Evolutionary conservation across 352 stramenopile species (phyloP).

Genomic region (Phytophthora idaei): DNA sequence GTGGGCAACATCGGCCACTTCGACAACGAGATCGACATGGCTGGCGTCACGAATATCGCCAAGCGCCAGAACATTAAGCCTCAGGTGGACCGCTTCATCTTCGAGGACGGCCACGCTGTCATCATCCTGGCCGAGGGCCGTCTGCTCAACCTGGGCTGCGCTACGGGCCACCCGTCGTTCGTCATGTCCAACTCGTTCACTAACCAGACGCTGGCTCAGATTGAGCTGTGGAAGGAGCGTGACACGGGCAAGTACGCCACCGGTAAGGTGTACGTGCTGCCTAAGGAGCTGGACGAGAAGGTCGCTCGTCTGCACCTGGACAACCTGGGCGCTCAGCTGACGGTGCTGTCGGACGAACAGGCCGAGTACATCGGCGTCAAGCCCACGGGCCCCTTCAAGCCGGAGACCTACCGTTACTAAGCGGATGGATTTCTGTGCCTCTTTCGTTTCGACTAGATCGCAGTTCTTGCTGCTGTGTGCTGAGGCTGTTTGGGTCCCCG

Average conservation of each 20-base stretch:
- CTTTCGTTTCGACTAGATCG: constrained; percentile 9
- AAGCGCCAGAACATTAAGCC: constrained; percentile 99
- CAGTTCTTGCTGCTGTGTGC: constrained; percentile 7
- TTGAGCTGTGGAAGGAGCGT: constrained; percentile 98
- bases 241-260: constrained; percentile 95
- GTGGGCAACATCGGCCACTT: constrained; percentile 99
- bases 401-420: constrained; percentile 98
- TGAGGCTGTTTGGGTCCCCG: constrained; percentile 24
- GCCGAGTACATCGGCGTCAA: constrained; percentile 98
- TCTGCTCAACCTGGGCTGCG: constrained; percentile 98
- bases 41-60: constrained; percentile 85
- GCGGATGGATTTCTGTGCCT: constrained; percentile 10
- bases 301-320: constrained; percentile 96
- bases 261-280: constrained; percentile 98
- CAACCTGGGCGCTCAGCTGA: constrained; percentile 97
- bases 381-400: constrained; percentile 96
- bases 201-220: constrained; percentile 98
- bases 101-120: constrained; percentile 94
- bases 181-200: constrained; percentile 99
- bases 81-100: constrained; percentile 99
- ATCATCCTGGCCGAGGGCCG: constrained; percentile 98
- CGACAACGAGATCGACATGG: constrained; percentile 99
- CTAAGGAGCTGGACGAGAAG: constrained; percentile 99
- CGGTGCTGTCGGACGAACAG: constrained; percentile 94
- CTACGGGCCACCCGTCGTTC: constrained; percentile 98